These are phyloP conservation scores for Stephanodiscus minutulus DNA, from an alignment of 108 stramenopile genomes.

Conservation along the genomic window DNA sequence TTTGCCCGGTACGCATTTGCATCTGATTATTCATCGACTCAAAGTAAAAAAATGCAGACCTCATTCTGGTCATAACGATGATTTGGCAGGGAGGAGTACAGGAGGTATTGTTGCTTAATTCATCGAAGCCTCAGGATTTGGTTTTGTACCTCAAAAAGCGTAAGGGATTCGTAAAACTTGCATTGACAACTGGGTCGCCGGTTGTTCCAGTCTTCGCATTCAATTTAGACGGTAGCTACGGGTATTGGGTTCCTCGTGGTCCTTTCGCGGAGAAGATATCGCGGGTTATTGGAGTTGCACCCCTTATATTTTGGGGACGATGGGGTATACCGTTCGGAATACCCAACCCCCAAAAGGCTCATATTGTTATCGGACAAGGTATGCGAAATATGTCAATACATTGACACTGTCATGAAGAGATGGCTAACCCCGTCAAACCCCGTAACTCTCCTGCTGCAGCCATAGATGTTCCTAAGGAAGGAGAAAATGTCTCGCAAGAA, in stretches of 20 bases:
- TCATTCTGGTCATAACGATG: neutral
- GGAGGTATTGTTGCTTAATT: conserved; percentile 54
- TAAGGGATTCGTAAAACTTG: conserved; percentile 88
- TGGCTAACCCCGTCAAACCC: neutral
- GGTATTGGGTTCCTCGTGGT: conserved; percentile 49
- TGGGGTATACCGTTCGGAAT: conserved; percentile 58
- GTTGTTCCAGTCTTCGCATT: conserved; percentile 89
- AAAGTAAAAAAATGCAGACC: neutral
- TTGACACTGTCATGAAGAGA: neutral
- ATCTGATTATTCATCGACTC: neutral
- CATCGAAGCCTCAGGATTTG: conserved; percentile 44
- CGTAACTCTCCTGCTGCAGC: conserved; percentile 8
- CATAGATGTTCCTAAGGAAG: conserved; percentile 49
- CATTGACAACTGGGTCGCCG: conserved; percentile 67
- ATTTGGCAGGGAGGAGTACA: conserved; percentile 57
- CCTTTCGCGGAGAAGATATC: conserved; percentile 39
- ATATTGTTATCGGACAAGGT: conserved; percentile 52
- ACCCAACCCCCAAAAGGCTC: conserved; percentile 44
- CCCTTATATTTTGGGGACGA: conserved; percentile 50
- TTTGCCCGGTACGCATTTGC: conserved; percentile 41
- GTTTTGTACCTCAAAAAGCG: conserved; percentile 66
- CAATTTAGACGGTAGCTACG: conserved; percentile 56
- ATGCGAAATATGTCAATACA: neutral
- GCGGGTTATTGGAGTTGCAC: conserved; percentile 48
- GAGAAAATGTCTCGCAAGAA: conserved; percentile 37